phyloP scores from a whole-genome alignment of 2,329 filamentous ascomycete species.

The Neodidymelliopsis sp. region DNA sequence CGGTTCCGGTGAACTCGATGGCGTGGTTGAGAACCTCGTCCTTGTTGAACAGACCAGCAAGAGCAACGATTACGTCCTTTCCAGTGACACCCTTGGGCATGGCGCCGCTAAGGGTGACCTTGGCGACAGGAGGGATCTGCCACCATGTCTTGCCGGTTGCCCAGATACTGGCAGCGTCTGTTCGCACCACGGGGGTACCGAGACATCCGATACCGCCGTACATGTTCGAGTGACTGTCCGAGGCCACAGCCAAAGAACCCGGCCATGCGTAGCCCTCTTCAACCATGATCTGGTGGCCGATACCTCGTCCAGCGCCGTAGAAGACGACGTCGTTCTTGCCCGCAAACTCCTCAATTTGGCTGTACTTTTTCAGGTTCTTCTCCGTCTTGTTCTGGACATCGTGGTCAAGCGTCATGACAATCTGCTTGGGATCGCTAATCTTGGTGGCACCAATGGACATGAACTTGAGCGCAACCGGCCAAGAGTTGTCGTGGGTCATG shows the following conservation, averaged over 20 bases:
- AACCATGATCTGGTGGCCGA: conserved; percentile 92
- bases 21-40: conserved; percentile 91
- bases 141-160: conserved; percentile 85
- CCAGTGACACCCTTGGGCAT: conserved; percentile 83
- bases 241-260: conserved; percentile 80
- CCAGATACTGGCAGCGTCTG: conserved; percentile 87
- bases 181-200: conserved; percentile 83
- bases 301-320: conserved; percentile 78
- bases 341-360: conserved; percentile 82
- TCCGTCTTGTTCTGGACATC: conserved; percentile 86
- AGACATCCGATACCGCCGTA: conserved; percentile 82
- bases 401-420: conserved; percentile 86
- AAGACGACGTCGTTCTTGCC: conserved; percentile 78
- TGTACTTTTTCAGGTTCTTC: conserved; percentile 82
- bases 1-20: conserved; percentile 84
- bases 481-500: conserved; percentile 89
- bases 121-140: conserved; percentile 84
- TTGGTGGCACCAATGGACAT: conserved; percentile 81
- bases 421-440: conserved; percentile 73
- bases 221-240: conserved; percentile 79
- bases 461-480: conserved; percentile 79
- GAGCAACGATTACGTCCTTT: conserved; percentile 91
- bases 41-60: conserved; percentile 85
- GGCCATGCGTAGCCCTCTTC: conserved; percentile 89
- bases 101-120: conserved; percentile 77